Evolutionary conservation across 441 rosid genomes (phyloP).

Genomic region (Gossypium davidsonii): DNA sequence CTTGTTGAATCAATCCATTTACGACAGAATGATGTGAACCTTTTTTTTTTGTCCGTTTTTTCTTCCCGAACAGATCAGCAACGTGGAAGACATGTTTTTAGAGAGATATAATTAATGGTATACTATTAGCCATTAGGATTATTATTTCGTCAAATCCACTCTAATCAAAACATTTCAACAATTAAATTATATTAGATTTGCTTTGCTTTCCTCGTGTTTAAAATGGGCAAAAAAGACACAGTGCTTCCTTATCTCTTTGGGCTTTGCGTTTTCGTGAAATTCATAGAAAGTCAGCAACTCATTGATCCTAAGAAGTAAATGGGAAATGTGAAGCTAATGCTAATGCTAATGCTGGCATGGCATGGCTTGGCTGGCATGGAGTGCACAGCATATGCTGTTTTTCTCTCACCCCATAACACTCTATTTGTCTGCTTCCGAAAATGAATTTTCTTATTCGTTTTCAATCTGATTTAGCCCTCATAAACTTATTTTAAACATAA

Average conservation of each 20-base stretch:
- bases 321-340: not conserved
- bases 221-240: not conserved
- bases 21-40: not conserved
- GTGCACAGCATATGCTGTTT: not conserved
- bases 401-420: too few relatives aligned
- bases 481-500: not conserved
- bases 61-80: not conserved
- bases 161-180: not conserved
- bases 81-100: slow-evolving; percentile 33
- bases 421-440: not conserved
- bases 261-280: not conserved
- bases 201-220: not conserved
- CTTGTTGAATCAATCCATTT: not conserved
- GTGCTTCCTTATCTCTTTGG: not conserved
- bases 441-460: not conserved
- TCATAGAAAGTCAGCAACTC: not conserved
- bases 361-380: not conserved
- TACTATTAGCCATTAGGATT: too few relatives aligned
- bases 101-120: not conserved
- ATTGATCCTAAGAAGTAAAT: not conserved
- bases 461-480: not conserved
- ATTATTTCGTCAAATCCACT: not conserved
- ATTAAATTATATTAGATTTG: not conserved
- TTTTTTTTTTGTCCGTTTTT: not conserved
- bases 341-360: not conserved